These are phyloP conservation scores for Chloranthus sessilifolius DNA, from an alignment of 164 flowering plant genomes.

Conservation along the genomic window DNA sequence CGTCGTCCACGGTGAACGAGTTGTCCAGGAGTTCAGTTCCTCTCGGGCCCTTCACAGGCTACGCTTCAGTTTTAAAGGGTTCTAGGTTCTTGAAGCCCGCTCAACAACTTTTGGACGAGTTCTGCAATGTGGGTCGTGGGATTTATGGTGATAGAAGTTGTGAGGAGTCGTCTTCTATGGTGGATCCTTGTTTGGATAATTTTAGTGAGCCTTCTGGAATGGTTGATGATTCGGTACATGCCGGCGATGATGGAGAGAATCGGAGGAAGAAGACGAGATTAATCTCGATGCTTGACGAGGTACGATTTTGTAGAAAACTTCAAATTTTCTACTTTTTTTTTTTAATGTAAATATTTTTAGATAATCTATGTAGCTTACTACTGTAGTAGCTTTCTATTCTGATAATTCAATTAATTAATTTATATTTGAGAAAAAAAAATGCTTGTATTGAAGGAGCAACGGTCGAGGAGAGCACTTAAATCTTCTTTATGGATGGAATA, in stretches of 20 bases:
- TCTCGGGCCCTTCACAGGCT: conserved; percentile 83
- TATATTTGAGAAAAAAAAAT: no score
- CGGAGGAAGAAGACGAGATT: conserved; percentile 50
- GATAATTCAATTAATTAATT: no score
- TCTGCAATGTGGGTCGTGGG: conserved; percentile 47
- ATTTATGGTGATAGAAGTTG: conserved; percentile 22
- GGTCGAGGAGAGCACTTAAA: no score
- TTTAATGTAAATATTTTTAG: neutral
- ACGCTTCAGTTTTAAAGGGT: conserved; percentile 62
- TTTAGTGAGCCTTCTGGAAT: conserved; percentile 12
- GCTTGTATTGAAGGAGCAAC: no score
- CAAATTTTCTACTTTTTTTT: neutral
- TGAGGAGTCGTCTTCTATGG: conserved; percentile 22
- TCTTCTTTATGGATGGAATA: no score
- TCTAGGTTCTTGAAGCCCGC: conserved; percentile 87
- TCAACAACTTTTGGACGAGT: conserved; percentile 66
- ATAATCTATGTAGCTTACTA: neutral
- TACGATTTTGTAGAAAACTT: conserved; percentile 16
- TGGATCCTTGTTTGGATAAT: conserved; percentile 29
- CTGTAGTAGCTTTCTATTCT: no score
- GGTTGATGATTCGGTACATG: conserved; percentile 13
- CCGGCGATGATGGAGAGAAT: conserved; percentile 28
- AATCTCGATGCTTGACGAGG: conserved; percentile 77
- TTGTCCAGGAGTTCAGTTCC: conserved; percentile 39
- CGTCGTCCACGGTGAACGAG: conserved; percentile 11